phyloP scores from a whole-genome alignment of 148 eudicot genomes.

The Rhododendron williamsianum region DNA sequence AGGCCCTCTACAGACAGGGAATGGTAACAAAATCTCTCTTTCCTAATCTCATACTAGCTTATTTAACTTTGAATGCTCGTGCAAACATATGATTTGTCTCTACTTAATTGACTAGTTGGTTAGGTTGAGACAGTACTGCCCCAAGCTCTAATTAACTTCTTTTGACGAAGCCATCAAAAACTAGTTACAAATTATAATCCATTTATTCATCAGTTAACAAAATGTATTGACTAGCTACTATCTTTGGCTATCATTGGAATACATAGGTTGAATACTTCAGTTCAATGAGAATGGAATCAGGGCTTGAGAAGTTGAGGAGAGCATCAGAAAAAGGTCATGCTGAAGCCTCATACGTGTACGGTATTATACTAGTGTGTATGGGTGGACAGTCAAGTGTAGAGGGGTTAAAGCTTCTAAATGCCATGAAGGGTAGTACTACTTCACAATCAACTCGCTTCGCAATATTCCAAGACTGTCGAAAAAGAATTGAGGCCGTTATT shows the following conservation, averaged over 20 bases:
- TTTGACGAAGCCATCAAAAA: too few relatives aligned
- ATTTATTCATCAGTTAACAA: too few relatives aligned
- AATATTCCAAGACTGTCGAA: slow-evolving; percentile 8
- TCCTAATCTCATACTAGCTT: not conserved
- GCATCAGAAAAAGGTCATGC: slow-evolving; percentile 20
- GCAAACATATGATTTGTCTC: too few relatives aligned
- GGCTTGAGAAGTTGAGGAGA: slow-evolving; percentile 16
- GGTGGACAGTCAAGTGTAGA: not conserved
- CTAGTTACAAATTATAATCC: too few relatives aligned
- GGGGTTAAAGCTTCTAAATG: slow-evolving; percentile 1
- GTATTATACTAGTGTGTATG: slow-evolving; percentile 14
- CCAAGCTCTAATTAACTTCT: too few relatives aligned
- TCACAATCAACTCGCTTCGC: not conserved
- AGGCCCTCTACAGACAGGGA: slow-evolving; percentile 5
- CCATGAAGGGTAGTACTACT: not conserved
- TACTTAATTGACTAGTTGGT: too few relatives aligned
- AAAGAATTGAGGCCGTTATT: not conserved
- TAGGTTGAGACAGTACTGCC: too few relatives aligned
- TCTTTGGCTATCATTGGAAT: too few relatives aligned
- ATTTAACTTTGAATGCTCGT: not conserved
- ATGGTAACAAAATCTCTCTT: not conserved
- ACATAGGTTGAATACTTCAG: slow-evolving; percentile 21
- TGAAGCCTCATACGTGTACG: slow-evolving; percentile 23
- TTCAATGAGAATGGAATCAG: slow-evolving; percentile 10
- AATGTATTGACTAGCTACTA: too few relatives aligned